Evolutionary conservation across 1,284 basidiomycete species (phyloP), one percentile per base, ranked within the genome.

Genomic region (Farysia itapuensis): DNA sequence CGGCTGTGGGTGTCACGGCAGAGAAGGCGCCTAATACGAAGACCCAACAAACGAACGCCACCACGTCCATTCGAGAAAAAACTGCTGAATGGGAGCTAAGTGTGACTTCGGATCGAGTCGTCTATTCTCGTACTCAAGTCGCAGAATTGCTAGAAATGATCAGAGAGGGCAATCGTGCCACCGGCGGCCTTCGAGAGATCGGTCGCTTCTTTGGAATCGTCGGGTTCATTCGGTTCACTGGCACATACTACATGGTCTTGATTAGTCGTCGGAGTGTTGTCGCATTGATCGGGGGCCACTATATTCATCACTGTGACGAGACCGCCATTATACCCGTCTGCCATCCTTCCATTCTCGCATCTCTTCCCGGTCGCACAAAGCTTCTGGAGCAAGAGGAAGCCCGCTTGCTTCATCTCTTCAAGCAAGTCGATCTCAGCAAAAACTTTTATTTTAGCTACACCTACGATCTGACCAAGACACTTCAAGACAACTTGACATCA

Each of bases 391-490:
- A 69, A 35, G 69, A 74, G 22, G 71, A 74, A 30, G 46, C 44
- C 34, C 80, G 82, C 23, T 77, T 92, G 28, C 85, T 95, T 78
- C 87, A 86, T 53, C 85, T 89, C n/a, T 99, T 98, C 81, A 92
- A 91, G 74, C 90, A 94, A 77, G 93, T 98, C 4, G 95, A 99
- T 69, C 84, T 98, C 80, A 88, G 88, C 36, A 97, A 98, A 80
- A 97, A 98, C 79, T 98, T 98, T 77, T 99, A 98, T 80, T 98
- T 98, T 78, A 93, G 90, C 89, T 94, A 65, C 39, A 93, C 94
- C 0, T 98, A 98, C 78, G 95, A 98, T 77, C 80, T 98, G 22
- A 96, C 95, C 1, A 92, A 90, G 31, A 93, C 91, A 0, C 81
- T 99, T 0, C 95, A 99, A 78, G 84, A 86, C 61, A 97, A 98